Evolutionary conservation across 768 basidiomycete genomes (phyloP).

Genomic region (Coprinellus aureogranulatus): DNA sequence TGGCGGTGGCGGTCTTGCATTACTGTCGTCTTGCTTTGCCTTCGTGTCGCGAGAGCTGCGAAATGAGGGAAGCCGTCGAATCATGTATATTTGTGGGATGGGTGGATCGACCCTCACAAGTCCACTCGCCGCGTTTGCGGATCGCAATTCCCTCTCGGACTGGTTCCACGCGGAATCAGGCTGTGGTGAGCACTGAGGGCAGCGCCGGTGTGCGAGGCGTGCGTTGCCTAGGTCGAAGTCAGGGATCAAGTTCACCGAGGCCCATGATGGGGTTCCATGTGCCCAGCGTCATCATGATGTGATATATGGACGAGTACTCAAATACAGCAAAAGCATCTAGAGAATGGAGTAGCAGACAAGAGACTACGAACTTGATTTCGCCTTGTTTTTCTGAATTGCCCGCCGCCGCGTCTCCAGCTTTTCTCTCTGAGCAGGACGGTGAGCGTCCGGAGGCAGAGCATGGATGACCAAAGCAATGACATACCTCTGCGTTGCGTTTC

Average conservation of each 20-base stretch:
- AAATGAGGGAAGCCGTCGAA: slow-evolving; percentile 2
- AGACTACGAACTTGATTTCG: slow-evolving; percentile 13
- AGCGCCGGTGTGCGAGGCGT: neutral
- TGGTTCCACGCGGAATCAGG: neutral
- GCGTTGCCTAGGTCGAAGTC: neutral
- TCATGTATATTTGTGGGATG: neutral
- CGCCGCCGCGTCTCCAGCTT: slow-evolving; percentile 59
- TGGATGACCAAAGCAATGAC: slow-evolving; percentile 21
- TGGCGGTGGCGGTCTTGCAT: slow-evolving; percentile 12
- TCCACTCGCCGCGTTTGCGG: neutral
- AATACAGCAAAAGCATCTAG: neutral
- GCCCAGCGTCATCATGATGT: neutral
- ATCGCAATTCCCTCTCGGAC: neutral
- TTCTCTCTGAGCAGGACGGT: slow-evolving; percentile 47
- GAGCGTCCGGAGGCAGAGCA: neutral
- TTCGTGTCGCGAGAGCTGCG: neutral
- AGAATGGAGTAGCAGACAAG: slow-evolving; percentile 2
- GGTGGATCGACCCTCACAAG: neutral
- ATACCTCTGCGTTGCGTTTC: slow-evolving; percentile 76
- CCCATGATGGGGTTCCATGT: neutral
- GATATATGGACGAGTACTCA: neutral
- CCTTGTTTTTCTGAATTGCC: slow-evolving; percentile 52
- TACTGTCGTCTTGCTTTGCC: neutral
- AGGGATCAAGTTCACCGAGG: neutral
- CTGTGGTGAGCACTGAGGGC: neutral